These are phyloP conservation scores for Pseudozyma pruni DNA, from an alignment of 1,284 basidiomycete genomes.

Conservation along the genomic window DNA sequence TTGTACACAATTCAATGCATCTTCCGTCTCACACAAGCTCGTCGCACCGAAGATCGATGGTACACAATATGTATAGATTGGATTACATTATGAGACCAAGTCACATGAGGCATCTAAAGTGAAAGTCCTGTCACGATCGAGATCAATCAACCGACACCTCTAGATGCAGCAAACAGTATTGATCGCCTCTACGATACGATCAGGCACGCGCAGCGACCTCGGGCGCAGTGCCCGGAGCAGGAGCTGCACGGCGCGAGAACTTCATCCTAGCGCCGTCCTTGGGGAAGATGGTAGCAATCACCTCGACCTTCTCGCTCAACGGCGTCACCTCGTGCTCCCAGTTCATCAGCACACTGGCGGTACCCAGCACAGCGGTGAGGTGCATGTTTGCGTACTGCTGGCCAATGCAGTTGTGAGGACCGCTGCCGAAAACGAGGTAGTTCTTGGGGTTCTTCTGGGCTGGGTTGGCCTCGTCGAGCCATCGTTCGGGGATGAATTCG, in stretches of 20 bases:
- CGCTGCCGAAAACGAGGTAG: constrained; percentile 94
- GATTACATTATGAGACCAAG: constrained; percentile 15
- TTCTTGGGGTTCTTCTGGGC: constrained; percentile 91
- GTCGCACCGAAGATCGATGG: background rate
- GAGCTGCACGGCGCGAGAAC: constrained; percentile 70
- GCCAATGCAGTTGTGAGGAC: constrained; percentile 85
- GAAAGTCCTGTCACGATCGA: background rate
- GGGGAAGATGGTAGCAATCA: constrained; percentile 78
- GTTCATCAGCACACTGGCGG: constrained; percentile 83
- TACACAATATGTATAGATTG: constrained; percentile 12
- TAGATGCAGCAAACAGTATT: background rate
- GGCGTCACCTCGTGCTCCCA: constrained; percentile 88
- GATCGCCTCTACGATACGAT: background rate
- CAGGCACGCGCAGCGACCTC: constrained; percentile 58
- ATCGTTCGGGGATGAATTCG: constrained; percentile 85
- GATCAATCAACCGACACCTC: background rate
- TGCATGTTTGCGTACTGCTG: constrained; percentile 93
- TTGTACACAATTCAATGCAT: constrained; percentile 23
- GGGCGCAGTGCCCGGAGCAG: constrained; percentile 50
- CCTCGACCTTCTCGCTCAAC: constrained; percentile 78
- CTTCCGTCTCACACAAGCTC: background rate
- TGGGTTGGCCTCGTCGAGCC: constrained; percentile 86
- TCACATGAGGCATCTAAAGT: constrained; percentile 15
- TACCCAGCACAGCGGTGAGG: constrained; percentile 84
- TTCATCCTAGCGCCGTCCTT: constrained; percentile 88